Conservation (phyloP, 768 basidiomycete species). For the Mycena filopes region DNA sequence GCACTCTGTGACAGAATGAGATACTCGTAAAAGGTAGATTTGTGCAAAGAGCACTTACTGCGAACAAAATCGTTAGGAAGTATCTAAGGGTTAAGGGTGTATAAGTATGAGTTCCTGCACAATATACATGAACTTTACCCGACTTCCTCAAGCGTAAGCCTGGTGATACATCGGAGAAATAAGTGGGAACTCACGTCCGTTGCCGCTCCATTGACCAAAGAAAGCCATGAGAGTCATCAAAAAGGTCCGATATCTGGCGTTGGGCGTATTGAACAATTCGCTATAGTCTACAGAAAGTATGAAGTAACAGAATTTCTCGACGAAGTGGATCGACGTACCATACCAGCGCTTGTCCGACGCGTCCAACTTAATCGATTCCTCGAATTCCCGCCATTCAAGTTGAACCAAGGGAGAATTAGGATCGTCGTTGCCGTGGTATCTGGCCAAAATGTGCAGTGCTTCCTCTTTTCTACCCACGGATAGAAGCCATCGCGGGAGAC, state of each 20-base stretch:
- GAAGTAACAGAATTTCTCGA: too few species aligned
- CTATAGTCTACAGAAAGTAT: conserved; percentile 42
- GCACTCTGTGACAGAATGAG: conserved; percentile 26
- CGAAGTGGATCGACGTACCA: too few species aligned
- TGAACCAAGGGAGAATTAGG: conserved; percentile 47
- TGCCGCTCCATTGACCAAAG: conserved; percentile 43
- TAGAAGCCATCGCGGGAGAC: conserved; percentile 52
- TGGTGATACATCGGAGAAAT: neutral
- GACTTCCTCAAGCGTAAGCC: too few species aligned
- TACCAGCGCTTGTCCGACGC: conserved; percentile 57
- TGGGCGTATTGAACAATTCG: conserved; percentile 45
- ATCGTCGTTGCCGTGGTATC: conserved; percentile 51
- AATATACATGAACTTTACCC: too few species aligned
- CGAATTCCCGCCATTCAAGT: conserved; percentile 51
- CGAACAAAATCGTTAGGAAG: conserved; percentile 39
- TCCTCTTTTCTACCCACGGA: conserved; percentile 47
- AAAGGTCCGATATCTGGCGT: conserved; percentile 46
- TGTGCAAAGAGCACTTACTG: neutral
- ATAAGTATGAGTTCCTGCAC: too few species aligned
- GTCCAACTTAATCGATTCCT: conserved; percentile 47
- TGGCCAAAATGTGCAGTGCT: conserved; percentile 35
- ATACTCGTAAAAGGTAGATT: neutral
- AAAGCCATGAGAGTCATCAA: conserved; percentile 52
- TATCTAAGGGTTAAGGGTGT: too few species aligned
- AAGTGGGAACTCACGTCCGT: conserved; percentile 32